Evolutionary conservation across 495 filamentous ascomycete genomes (phyloP).

Genomic region (Neurospora sp.): DNA sequence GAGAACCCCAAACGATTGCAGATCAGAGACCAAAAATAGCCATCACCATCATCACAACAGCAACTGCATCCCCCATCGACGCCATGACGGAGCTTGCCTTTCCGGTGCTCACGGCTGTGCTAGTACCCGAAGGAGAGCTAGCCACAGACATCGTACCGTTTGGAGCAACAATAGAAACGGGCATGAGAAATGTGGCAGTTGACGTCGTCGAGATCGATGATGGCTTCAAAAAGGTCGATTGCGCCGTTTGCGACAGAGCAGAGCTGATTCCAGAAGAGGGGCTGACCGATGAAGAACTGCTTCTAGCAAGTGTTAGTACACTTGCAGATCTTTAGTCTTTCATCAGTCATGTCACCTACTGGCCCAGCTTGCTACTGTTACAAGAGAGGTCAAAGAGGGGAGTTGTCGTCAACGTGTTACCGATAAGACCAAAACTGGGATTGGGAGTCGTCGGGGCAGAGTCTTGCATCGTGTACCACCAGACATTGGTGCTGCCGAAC

Average conservation of each 20-base stretch:
- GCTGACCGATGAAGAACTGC: conserved; percentile 1
- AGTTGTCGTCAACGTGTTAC: conserved; percentile 34
- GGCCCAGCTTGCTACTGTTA: conserved; percentile 5
- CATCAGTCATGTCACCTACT: not conserved
- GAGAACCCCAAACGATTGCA: not conserved
- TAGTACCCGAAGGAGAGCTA: not conserved
- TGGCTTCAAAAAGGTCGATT: not conserved
- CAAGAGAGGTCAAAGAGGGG: conserved; percentile 58
- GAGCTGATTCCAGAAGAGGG: not conserved
- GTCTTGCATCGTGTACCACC: conserved; percentile 71
- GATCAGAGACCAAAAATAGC: not conserved
- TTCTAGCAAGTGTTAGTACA: conserved; percentile 7
- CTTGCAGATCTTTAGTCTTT: not conserved
- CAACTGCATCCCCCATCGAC: conserved; percentile 19
- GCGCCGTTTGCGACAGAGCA: not conserved
- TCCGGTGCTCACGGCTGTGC: not conserved
- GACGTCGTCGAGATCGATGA: not conserved
- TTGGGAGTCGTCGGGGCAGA: conserved; percentile 42
- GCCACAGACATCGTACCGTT: not conserved
- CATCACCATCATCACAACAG: conserved; percentile 20
- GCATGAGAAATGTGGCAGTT: not conserved
- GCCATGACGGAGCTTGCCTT: conserved; percentile 5
- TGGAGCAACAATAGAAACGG: not conserved
- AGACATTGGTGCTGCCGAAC: conserved; percentile 59
- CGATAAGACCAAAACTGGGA: conserved; percentile 60